These are phyloP conservation scores for Cryptosporidium viatorum DNA, from an alignment of 169 alveolate genomes.

Conservation along the genomic window DNA sequence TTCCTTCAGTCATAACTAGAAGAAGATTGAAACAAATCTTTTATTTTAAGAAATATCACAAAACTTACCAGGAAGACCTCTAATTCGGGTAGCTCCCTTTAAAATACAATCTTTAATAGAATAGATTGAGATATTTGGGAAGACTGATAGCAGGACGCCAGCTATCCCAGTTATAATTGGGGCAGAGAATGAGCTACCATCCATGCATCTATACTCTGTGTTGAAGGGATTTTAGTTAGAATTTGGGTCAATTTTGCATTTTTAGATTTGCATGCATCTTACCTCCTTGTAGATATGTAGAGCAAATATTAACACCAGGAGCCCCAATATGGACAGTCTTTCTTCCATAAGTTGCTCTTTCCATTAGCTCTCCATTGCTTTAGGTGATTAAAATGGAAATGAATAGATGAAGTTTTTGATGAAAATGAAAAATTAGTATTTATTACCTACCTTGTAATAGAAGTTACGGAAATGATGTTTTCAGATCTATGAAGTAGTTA, in stretches of 20 bases:
- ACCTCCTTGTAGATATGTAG: conserved; percentile 61
- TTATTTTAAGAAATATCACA: not conserved
- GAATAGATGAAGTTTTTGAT: not conserved
- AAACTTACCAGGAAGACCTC: conserved; percentile 74
- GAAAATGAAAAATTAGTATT: too few species aligned
- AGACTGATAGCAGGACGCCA: conserved; percentile 78
- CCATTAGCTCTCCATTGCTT: conserved; percentile 69
- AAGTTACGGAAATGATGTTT: conserved; percentile 57
- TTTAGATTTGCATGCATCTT: conserved; percentile 18
- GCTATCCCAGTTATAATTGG: conserved; percentile 82
- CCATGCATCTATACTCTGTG: conserved; percentile 76
- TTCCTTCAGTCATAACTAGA: conserved; percentile 53
- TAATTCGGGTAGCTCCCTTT: conserved; percentile 74
- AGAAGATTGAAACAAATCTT: not conserved
- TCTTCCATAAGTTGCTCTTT: conserved; percentile 71
- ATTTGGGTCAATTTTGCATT: not conserved
- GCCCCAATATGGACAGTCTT: conserved; percentile 66
- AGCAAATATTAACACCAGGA: conserved; percentile 73
- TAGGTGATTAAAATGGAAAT: not conserved
- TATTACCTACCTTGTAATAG: conserved; percentile 57
- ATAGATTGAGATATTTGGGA: conserved; percentile 77
- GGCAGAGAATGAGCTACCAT: conserved; percentile 82
- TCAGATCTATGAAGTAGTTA: conserved; percentile 20
- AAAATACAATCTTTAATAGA: conserved; percentile 77
- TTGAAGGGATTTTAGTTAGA: not conserved